Conservation (phyloP, 192 early-diverging fungal species). For the Entomortierella beljakovae region DNA sequence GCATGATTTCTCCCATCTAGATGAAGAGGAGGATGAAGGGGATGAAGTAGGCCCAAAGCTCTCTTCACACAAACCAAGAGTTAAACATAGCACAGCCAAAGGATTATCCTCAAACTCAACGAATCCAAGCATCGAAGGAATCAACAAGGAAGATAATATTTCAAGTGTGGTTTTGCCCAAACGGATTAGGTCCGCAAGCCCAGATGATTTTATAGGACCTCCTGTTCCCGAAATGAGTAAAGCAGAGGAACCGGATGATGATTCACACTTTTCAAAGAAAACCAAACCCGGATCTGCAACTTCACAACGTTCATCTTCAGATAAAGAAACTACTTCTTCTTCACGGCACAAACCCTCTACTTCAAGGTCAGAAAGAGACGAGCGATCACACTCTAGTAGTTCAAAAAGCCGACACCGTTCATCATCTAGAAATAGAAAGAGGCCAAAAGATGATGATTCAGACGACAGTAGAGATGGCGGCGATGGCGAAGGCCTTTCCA, state of each 20-base stretch:
- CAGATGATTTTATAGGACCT: constrained; percentile 9
- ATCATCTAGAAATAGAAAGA: constrained; percentile 1
- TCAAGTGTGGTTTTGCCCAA: neutral
- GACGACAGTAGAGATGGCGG: neutral
- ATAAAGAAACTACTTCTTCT: constrained; percentile 3
- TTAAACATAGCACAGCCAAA: neutral
- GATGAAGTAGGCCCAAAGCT: constrained; percentile 16
- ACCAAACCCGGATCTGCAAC: neutral
- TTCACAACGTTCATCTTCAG: neutral
- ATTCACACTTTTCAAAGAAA: constrained; percentile 4
- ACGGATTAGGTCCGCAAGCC: neutral
- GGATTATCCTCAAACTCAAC: neutral
- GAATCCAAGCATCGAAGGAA: neutral
- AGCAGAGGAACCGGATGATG: neutral
- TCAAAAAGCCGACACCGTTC: constrained; percentile 10
- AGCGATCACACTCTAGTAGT: neutral
- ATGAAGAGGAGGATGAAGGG: constrained; percentile 17
- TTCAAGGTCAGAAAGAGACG: constrained; percentile 9
- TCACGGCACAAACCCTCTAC: constrained; percentile 17
- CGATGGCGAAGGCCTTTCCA: neutral
- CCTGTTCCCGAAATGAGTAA: neutral
- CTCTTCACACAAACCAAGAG: neutral
- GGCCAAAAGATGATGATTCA: neutral
- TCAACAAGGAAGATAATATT: neutral
- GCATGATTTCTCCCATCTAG: constrained; percentile 2